Evolutionary conservation across 1,139 yeast genomes (phyloP).

Genomic region (Pichia sp.): DNA sequence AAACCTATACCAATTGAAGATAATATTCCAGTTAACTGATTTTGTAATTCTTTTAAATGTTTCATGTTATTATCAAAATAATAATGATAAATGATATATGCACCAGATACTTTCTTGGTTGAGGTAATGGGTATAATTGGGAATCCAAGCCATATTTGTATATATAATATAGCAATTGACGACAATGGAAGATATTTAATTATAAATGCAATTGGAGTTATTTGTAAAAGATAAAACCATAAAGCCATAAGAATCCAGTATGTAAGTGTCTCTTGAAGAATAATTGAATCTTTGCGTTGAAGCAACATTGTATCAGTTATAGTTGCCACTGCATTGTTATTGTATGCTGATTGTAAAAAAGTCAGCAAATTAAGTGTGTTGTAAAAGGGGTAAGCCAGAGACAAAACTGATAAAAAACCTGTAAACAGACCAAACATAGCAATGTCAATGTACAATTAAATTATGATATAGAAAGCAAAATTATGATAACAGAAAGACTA

Average conservation of each 20-base stretch:
- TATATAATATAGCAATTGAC: conserved; percentile 35
- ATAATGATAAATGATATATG: conserved; percentile 14
- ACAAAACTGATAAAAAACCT: not conserved
- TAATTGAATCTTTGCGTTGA: conserved; percentile 2
- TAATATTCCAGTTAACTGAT: not conserved
- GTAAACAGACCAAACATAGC: not conserved
- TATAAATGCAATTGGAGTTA: conserved; percentile 29
- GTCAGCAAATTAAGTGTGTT: conserved; percentile 1
- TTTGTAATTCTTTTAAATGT: conserved; percentile 1
- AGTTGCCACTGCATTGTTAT: not conserved
- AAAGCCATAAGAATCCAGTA: conserved; percentile 51
- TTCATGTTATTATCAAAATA: conserved; percentile 13
- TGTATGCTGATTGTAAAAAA: not conserved
- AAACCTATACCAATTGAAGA: not conserved
- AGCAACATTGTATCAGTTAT: conserved; percentile 12
- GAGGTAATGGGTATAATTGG: conserved; percentile 31
- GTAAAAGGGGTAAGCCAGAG: conserved; percentile 7
- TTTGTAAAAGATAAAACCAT: conserved; percentile 32
- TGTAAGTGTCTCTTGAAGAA: conserved; percentile 38
- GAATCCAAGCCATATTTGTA: conserved; percentile 48
- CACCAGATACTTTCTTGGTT: conserved; percentile 10
- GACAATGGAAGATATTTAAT: conserved; percentile 43
- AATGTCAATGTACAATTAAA: not conserved
- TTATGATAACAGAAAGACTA: too few species aligned
- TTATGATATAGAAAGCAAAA: too few species aligned